These are phyloP conservation scores for Scedosporium dehoogii DNA, from an alignment of 2,329 filamentous ascomycete genomes.

Conservation along the genomic window DNA sequence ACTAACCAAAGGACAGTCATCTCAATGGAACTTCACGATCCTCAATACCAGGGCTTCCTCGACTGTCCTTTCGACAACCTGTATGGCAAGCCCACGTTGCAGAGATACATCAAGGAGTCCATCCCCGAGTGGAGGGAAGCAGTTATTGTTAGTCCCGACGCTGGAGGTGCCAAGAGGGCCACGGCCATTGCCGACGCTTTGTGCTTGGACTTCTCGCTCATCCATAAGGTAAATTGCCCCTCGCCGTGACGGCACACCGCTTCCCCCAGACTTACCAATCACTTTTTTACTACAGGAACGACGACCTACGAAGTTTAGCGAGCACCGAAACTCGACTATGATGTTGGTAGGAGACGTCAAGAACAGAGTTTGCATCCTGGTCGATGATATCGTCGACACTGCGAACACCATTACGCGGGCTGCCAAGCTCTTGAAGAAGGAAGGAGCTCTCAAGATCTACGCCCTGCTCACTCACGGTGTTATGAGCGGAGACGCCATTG, in stretches of 20 bases:
- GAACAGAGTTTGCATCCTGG: slow-evolving; percentile 73
- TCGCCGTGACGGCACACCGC: slow-evolving; percentile 10
- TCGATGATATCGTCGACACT: slow-evolving; percentile 92
- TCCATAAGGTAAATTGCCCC: slow-evolving; percentile 70
- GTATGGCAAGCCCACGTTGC: slow-evolving; percentile 69
- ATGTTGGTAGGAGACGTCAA: slow-evolving; percentile 86
- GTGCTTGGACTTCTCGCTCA: slow-evolving; percentile 91
- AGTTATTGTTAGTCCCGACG: slow-evolving; percentile 92
- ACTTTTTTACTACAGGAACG: slow-evolving; percentile 53
- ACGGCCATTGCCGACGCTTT: slow-evolving; percentile 90
- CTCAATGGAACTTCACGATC: slow-evolving; percentile 93
- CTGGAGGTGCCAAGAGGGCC: slow-evolving; percentile 90
- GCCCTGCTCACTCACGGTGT: slow-evolving; percentile 92
- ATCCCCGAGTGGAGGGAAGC: slow-evolving; percentile 78
- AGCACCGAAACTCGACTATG: slow-evolving; percentile 88
- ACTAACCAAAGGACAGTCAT: slow-evolving; percentile 46
- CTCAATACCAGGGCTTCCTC: slow-evolving; percentile 97
- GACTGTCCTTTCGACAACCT: slow-evolving; percentile 98
- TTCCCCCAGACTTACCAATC: slow-evolving; percentile 20
- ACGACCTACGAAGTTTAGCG: slow-evolving; percentile 75
- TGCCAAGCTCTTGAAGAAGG: slow-evolving; percentile 91
- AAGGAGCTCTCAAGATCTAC: slow-evolving; percentile 84
- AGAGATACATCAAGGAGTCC: slow-evolving; percentile 64
- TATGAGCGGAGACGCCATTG: slow-evolving; percentile 88
- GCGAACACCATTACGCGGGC: slow-evolving; percentile 95